Percentiles rank a stretch among this genome's conserved stretches.
Evolutionary conservation across 139 green algal genomes (phyloP).

Genomic region (Chlamydomonas sp.): DNA sequence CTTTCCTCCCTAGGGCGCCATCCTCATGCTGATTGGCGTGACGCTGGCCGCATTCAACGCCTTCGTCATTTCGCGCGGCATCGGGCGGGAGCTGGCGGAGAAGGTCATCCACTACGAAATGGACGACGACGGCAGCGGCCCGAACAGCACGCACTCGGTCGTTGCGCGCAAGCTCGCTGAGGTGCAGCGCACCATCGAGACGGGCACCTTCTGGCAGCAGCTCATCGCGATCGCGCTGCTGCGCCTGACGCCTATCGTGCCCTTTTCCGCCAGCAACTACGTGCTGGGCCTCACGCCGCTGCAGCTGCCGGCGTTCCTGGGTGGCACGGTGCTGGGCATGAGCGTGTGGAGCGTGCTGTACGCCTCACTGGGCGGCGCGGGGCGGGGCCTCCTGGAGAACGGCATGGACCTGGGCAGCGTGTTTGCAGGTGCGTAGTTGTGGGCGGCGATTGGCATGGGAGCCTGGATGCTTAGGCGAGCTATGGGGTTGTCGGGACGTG

Average conservation of each 20-base stretch:
- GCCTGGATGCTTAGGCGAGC: too few species aligned
- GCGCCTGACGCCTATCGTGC: conserved; percentile 80
- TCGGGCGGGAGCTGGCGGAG: conserved; percentile 66
- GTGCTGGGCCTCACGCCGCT: conserved; percentile 84
- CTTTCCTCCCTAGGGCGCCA: conserved; percentile 51
- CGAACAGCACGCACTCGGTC: background rate
- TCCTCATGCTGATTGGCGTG: conserved; percentile 61
- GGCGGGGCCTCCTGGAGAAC: conserved; percentile 65
- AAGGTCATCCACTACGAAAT: conserved; percentile 52
- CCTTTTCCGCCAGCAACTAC: conserved; percentile 86
- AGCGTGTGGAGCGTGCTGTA: conserved; percentile 78
- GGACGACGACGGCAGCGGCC: background rate
- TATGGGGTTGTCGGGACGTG: background rate
- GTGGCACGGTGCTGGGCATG: conserved; percentile 78
- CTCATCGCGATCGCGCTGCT: conserved; percentile 76
- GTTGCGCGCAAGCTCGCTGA: conserved; percentile 48
- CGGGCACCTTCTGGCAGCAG: conserved; percentile 77
- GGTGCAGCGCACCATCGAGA: conserved; percentile 67
- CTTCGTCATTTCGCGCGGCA: conserved; percentile 58
- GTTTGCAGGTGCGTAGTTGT: conserved; percentile 46
- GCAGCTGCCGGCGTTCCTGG: conserved; percentile 68
- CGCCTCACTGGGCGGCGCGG: conserved; percentile 77
- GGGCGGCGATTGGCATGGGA: background rate
- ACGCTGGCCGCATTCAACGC: conserved; percentile 65
- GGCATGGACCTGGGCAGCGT: conserved; percentile 67